Evolutionary conservation across 768 basidiomycete genomes (phyloP), one percentile per base, ranked within the genome.

Genomic region (Dentipellis fragilis): DNA sequence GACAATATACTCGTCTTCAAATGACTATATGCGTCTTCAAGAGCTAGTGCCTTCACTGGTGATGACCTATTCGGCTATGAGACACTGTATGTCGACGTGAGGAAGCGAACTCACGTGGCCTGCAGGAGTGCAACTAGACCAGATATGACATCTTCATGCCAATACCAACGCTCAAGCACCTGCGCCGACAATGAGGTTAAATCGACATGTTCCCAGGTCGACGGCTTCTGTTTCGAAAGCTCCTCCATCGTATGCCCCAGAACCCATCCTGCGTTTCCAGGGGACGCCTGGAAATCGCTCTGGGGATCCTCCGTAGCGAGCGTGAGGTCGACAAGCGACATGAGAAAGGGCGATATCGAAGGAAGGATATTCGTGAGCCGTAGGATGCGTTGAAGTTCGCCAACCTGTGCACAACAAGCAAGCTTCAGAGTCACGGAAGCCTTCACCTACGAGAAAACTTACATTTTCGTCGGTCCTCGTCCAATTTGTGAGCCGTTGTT

Each of bases 1-100:
- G 92, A 94, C 2, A 87, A 70, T 1, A 96, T 67, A 17, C 81
- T 72, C 0, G 68, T 63, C 23, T 77, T 72, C 19, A 95, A 68
- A 21, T 64, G 62, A 0, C 74, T 66, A 59, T 87, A 89, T 3
- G 84, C 64, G 17, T 74, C 72, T 10, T 75, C 69, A 14, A 85
- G 72, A 1, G 74, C 38, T 35, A 61, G 22, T 36, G 42, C 52
- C 21, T 16, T 42, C 19, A 14, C 10, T 23, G 56, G 46, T 51
- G 54, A 8, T 2, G 62, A 56, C n/a, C 67, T 67, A 55, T 11
- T 29, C 23, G 4, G 12, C 3, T n/a, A 51, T 61, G 23, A 61
- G 56, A 49, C 2, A 49, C 2, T 10, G 22, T 21, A 16, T 7
- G 8, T 48, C 12, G 9, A 54, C n/a, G 49, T 23, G 21, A 4